Evolutionary conservation across 192 early-diverging fungal genomes (phyloP).

Genomic region (Coemansia erecta): DNA sequence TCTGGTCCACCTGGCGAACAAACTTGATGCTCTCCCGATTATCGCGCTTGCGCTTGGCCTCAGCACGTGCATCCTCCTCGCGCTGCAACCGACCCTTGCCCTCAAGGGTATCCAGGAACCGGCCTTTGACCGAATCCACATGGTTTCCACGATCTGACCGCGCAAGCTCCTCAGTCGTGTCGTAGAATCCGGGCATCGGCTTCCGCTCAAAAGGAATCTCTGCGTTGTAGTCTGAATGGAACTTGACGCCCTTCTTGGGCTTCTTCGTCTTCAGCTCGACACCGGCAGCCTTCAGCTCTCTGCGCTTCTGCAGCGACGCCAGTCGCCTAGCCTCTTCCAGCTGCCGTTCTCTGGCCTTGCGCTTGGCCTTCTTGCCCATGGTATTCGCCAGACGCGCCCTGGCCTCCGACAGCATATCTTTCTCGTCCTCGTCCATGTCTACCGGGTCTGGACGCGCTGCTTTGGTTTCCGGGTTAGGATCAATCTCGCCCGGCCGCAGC

Average conservation of each 20-base stretch:
- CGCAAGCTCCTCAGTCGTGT: conserved; percentile 82
- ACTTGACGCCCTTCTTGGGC: conserved; percentile 57
- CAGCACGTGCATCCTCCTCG: conserved; percentile 77
- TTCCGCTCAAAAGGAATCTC: conserved; percentile 94
- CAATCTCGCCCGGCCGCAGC: conserved; percentile 92
- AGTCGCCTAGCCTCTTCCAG: conserved; percentile 93
- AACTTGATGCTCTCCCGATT: conserved; percentile 45
- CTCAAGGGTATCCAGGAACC: conserved; percentile 76
- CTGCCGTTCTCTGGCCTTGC: conserved; percentile 97
- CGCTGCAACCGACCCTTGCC: conserved; percentile 78
- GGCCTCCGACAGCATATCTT: conserved; percentile 99
- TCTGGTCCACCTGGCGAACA: conserved; percentile 47
- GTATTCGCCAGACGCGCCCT: conserved; percentile 98
- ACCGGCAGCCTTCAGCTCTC: conserved; percentile 97
- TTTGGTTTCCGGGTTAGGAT: conserved; percentile 94
- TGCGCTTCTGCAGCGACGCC: conserved; percentile 85
- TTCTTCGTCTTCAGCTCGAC: conserved; percentile 76
- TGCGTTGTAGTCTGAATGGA: conserved; percentile 88
- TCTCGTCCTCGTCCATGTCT: conserved; percentile 99
- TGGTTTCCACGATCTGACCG: conserved; percentile 48
- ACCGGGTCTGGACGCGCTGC: conserved; percentile 98
- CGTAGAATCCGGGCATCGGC: conserved; percentile 88
- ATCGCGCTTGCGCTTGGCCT: conserved; percentile 71
- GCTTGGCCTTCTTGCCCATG: conserved; percentile 98
- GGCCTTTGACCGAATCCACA: conserved; percentile 64